Base-by-base conservation (phyloP, 495 filamentous ascomycete genomes). In the Aspergillus coremiiformis region DNA sequence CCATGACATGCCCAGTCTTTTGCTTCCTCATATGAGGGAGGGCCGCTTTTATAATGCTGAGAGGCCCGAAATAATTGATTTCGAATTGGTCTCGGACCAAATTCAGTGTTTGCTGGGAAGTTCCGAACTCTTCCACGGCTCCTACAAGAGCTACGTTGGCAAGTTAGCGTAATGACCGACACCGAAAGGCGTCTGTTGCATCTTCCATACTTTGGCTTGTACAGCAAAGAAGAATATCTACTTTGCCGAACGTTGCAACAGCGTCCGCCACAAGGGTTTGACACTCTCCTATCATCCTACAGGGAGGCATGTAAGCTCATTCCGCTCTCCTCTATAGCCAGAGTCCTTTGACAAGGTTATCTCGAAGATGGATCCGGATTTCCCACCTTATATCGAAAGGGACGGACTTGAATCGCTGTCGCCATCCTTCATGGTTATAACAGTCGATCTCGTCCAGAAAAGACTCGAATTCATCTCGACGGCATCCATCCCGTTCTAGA, bases 41-140 rank as follows among this genome's bases (percentile, higher is more conserved):
- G 10, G 83, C 79, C 20, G 90, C 85, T 66, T 93, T 95, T 73
- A 98, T 95, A 64, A 95, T 86, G 66, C 96, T 97, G 56, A 96
- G 82, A 29, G 91, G 89, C 0, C 89, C 89, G 67, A 96, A 96
- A 75, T 92, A 96, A 49, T 93, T 89, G 35, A 83, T 84, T 66
- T 96, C 92, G 69, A 96, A 96, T 65, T 96, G 91, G 60, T 92
- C 85, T 47, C 85, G 83, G 12, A 94, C 86, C 3, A 95, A 75
- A 44, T 86, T 87, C 60, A 83, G 72, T 12, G 87, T 90, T 15
- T 84, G 78, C 6, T 78, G 72, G n/a, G 79, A 80, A 24, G 85
- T 83, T 5, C 82, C 81, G 21, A 96, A 77, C 66, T 98, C 93
- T 66, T 98, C 93, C 11, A 98, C 84, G 11, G 91, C 87, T 52